Evolutionary conservation across 805 yeast genomes (phyloP), one percentile per base, ranked within the genome.

Genomic region (Starmerella khaoyaiensis): DNA sequence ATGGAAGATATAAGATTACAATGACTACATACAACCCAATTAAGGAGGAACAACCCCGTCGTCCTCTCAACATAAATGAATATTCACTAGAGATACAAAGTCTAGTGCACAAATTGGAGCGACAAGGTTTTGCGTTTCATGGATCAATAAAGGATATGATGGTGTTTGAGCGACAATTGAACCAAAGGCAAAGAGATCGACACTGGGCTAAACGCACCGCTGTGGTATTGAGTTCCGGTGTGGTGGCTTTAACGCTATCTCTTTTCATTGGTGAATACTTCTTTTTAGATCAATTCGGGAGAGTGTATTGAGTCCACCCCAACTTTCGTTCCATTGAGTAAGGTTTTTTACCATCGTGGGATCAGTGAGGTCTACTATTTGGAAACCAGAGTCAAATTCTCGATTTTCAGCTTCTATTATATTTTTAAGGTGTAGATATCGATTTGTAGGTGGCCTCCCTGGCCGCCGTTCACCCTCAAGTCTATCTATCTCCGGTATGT

Each of bases 401-500:
- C 70, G 69, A 26, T 52, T 35, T 39, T 86, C 96, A 33, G 67
- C 60, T 36, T 76, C 73, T 31, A 65, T 65, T 51, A 71, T 71
- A 46, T 68, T 70, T 48, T 79, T 78, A 40, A 84, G 57, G 17
- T 71, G 51, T 46, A 73, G 75, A 51, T 82, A 94, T 53, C 74
- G 73, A 42, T 69, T 71, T 5, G 79, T 59, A 14, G 80, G 68
- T 8, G 98, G 94, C 61, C 97, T 70, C 14, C 93, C 93, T n/a
- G 84, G 74, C 54, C 94, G 71, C 63, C 94, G 72, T 37, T 67
- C 71, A 4, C 55, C 58, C 43, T 68, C 70, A 39, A 81, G 62
- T 35, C 63, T 63, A n/a, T 69, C 69, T 35, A 87, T 55, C 54
- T 86, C 96, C 12, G 72, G 83, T 50, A 78, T 80, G 51, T 76